Evolutionary conservation across 192 early-diverging fungal species (phyloP), one percentile per base, ranked within the genome.

Genomic region (Physocladia obscura): DNA sequence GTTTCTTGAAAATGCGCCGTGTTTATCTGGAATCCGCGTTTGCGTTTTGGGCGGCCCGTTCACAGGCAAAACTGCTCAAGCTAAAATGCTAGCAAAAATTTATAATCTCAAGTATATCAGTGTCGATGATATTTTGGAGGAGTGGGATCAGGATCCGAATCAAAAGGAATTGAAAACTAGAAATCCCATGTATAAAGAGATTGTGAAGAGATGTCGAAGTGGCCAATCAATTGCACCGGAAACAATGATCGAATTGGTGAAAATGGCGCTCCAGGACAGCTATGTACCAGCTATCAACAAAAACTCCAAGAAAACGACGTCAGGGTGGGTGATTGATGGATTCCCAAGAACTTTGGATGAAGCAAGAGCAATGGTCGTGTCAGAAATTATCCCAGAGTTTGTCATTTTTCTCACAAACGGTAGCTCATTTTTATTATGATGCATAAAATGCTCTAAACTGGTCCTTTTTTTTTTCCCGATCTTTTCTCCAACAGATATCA

Each of bases 311-410:
- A 34, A 73, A 36, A 54, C 15, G 40, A 35, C 24, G 21, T 52
- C 62, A 1, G 83, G 83, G 1, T 85, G 84, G 84, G 51, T 85
- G 15, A 68, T 85, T 21, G 84, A 85, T 71, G 84, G 80, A 47
- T 85, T 78, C 58, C 84, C 84, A 2, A 21, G 70, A 3, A 83
- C 79, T n/a, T n/a, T 73, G 1, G 81, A 80, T 32, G 81, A 85
- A 71, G 75, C 70, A 4, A 19, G 77, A 39, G 80, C 78, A 21
- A 22, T 82, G 60, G 29, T 78, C 15, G 36, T 32, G 8, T 71
- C 69, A 1, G 77, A 69, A 39, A 49, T 83, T 6, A 35, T 62
- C 1, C 83, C 83, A 0, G 44, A 74, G 2, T 73, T 77, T 48
- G 57, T 72, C 2, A 68, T 79, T 22, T 15, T 63, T 27, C 70